Evolutionary conservation across 2,329 filamentous ascomycete genomes (phyloP).

Genomic region (Fusarium drepaniforme): DNA sequence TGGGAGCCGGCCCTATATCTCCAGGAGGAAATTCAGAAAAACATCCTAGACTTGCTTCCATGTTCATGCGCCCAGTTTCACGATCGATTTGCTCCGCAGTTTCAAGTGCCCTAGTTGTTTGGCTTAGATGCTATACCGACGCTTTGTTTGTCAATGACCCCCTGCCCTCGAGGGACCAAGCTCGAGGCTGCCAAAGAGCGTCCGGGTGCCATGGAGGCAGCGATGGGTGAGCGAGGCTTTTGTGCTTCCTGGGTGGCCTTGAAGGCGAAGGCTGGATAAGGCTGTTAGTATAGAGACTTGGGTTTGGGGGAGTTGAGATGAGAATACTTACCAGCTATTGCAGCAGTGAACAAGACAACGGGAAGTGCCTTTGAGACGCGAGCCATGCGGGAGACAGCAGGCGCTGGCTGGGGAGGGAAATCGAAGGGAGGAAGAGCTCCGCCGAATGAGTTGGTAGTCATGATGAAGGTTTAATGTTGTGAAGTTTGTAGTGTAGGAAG

Average conservation of each 20-base stretch:
- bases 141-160: slow-evolving; percentile 1
- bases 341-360: slow-evolving; percentile 17
- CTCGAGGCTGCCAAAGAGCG: slow-evolving; percentile 1
- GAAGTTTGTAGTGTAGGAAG: not conserved
- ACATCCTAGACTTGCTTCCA: slow-evolving; percentile 1
- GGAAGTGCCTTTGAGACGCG: slow-evolving; percentile 30
- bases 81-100: not conserved
- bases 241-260: slow-evolving; percentile 19
- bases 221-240: slow-evolving; percentile 1
- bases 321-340: slow-evolving; percentile 20
- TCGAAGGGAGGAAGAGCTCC: slow-evolving; percentile 38
- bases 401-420: slow-evolving; percentile 23
- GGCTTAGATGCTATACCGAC: not conserved
- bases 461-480: slow-evolving; percentile 3
- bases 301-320: not conserved
- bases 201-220: not conserved
- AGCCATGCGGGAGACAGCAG: slow-evolving; percentile 30
- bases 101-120: not conserved
- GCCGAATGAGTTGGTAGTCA: slow-evolving; percentile 40
- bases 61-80: not conserved
- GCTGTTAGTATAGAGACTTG: not conserved
- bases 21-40: not conserved
- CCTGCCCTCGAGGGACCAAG: slow-evolving; percentile 20
- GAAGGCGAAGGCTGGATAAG: slow-evolving; percentile 16
- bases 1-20: slow-evolving; percentile 23